These are phyloP conservation scores for Fusarium incarnatum DNA, from an alignment of 2,329 filamentous ascomycete genomes.

Conservation along the genomic window DNA sequence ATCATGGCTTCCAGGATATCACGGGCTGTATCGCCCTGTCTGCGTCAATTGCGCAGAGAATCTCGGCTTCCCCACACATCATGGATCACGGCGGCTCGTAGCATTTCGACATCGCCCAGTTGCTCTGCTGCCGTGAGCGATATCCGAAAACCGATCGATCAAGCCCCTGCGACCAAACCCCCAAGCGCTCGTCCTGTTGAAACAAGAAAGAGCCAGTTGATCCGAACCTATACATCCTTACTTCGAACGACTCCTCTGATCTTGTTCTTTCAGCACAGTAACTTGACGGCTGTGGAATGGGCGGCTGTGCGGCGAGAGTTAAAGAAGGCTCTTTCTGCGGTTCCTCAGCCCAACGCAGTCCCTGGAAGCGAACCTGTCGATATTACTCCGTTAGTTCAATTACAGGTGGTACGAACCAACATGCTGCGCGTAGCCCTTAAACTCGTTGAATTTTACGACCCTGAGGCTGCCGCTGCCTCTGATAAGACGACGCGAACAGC, in stretches of 20 bases:
- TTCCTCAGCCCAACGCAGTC: conserved; percentile 50
- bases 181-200: conserved; percentile 88
- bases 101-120: conserved; percentile 46
- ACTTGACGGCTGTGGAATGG: conserved; percentile 75
- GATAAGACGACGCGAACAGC: conserved; percentile 48
- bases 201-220: conserved; percentile 89
- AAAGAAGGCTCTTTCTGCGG: conserved; percentile 56
- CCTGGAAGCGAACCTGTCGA: conserved; percentile 52
- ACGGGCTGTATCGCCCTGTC: conserved; percentile 35
- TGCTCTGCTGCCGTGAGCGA: conserved; percentile 44
- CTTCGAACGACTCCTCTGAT: conserved; percentile 87
- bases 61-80: conserved; percentile 26
- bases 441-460: conserved; percentile 85
- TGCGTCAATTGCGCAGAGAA: conserved; percentile 44
- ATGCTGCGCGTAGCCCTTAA: conserved; percentile 89
- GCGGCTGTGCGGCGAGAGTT: conserved; percentile 59
- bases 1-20: conserved; percentile 44
- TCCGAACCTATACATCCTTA: conserved; percentile 86
- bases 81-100: conserved; percentile 39
- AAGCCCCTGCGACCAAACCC: conserved; percentile 78
- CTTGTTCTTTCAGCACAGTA: conserved; percentile 82
- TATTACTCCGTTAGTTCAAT: conserved; percentile 72
- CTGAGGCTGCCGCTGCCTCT: conserved; percentile 53
- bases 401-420: conserved; percentile 88
- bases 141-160: conserved; percentile 57